Base-by-base conservation (phyloP, 2,329 filamentous ascomycete species). In the Ophiosphaerella narmari region DNA sequence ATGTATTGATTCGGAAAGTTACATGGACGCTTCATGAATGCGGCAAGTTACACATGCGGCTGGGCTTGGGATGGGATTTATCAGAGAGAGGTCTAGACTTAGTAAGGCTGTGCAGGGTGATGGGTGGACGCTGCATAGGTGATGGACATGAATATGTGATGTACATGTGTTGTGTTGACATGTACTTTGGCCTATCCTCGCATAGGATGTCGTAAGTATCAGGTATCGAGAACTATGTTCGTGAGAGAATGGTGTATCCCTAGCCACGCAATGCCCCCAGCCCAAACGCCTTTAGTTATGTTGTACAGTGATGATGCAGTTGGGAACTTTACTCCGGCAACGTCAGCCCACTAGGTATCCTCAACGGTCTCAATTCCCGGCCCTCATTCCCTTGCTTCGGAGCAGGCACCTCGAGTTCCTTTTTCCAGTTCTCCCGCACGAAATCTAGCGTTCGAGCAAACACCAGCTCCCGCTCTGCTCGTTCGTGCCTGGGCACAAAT, bases 401-500 rank as follows among this genome's bases (percentile, higher is more conserved):
- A 2, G 43, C 43, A 5, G 59, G 48, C 0, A 59, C 40, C 1
- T 54, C 54, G 39, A 72, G 32, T 24, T 60, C 48, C 50, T 56
- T 66, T 13, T 46, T 60, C 74, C 74, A 75, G 16, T 65, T 61
- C 23, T 73, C 65, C 39, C 65, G 69, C 3, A 75, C 71, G 55
- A 74, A 75, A 24, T 73, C 62, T 46, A 73, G 44, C 13, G 65
- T 65, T 36, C 70, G 57, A 8, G 59, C 60, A 57, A 75, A 74
- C 4, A 75, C 71, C 18, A 72, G 46, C 3, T 69, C 53, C 36
- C 72, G 57, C 51, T 74, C 72, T 31, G 59, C 62, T 24, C 67
- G 65, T 58, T 76, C 74, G 40, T 72, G 69, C 50, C 74, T 69
- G 12, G 64, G 66, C 12, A 77, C 60, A 51, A 66, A 66, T 6